Base-by-base conservation (phyloP, 768 basidiomycete genomes). In the Pisolithus microcarpus region DNA sequence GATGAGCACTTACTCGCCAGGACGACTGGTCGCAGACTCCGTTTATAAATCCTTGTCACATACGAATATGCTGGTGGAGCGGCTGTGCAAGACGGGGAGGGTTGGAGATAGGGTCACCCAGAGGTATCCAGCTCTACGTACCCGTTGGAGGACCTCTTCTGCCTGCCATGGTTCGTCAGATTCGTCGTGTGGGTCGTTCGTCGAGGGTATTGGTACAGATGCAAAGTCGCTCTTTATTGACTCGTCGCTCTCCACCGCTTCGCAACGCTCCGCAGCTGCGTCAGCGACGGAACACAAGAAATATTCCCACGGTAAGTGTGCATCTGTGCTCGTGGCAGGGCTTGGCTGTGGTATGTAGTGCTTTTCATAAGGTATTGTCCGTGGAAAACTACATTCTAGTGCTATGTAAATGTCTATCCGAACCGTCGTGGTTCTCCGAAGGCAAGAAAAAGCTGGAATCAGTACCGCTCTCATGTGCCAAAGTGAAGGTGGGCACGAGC, bases 21-120 rank as follows among this genome's bases (percentile, higher is more conserved):
- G 18, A 89, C 76, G n/a, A 82, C 61, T 10, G 87, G 84, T 23
- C 87, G 72, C 52, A 88, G 60, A 61, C 72, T 86, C 48, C 72
- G 68, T 52, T 65, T 69, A 56, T 84, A 86, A 24, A 80, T 61
- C 55, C 77, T 74, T 37, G 72, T 73, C 16, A 79, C 75, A 61
- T 80, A 79, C n/a, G 75, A 73, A 68, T 82, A 85, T 2, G 78
- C 69, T 4, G 82, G 81, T 19, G 79, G 72, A 50, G 77, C 57
- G 50, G 74, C 70, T 82, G 61, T 56, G 23, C n/a, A 18, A 8
- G 21, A 13, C 15, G 26, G n/a, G 30, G 30, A 30, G 2, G 9
- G 10, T 31, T 11, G 31, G 19, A 5, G 34, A n/a, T 34, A 43
- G 24, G 11, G 15, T 36, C 10, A 16, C 30, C 28, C 11, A 44